These are phyloP conservation scores for Phytopythium oedochilum DNA, from an alignment of 352 stramenopile species.

Conservation along the genomic window DNA sequence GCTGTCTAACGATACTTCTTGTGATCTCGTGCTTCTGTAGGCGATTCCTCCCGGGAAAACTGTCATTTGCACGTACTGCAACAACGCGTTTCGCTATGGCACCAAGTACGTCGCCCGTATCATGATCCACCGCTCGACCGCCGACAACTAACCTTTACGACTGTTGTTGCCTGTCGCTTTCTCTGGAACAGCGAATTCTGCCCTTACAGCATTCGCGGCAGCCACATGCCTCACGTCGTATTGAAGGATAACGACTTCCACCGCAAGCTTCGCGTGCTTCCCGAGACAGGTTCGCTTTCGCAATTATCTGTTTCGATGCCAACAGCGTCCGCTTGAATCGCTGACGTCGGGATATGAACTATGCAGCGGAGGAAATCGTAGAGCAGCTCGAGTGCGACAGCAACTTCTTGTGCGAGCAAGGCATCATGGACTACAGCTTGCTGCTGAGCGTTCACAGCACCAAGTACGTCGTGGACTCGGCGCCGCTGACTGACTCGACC, in stretches of 20 bases:
- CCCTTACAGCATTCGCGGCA: constrained; percentile 74
- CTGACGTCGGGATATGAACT: too few relatives aligned
- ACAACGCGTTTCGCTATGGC: constrained; percentile 70
- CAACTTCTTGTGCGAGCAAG: constrained; percentile 66
- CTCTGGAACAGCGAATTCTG: constrained; percentile 40
- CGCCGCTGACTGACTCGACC: constrained; percentile 24
- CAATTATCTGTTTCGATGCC: background rate
- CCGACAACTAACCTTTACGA: background rate
- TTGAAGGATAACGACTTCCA: constrained; percentile 88
- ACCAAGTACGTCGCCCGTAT: constrained; percentile 23
- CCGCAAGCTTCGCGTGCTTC: constrained; percentile 68
- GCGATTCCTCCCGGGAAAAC: constrained; percentile 76
- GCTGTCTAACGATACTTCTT: background rate
- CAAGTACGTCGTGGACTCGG: constrained; percentile 79
- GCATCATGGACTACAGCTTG: constrained; percentile 90
- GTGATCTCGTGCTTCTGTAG: constrained; percentile 14
- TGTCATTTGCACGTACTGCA: constrained; percentile 84
- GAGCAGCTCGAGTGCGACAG: constrained; percentile 65
- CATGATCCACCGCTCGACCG: background rate
- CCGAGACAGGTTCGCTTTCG: constrained; percentile 45
- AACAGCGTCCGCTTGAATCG: too few relatives aligned
- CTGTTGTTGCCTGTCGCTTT: background rate
- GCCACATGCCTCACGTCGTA: constrained; percentile 71
- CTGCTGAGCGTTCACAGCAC: constrained; percentile 83
- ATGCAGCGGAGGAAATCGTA: constrained; percentile 47